A percentile compares a stretch with the other conserved stretches of the same genome.
These are phyloP conservation scores for Globisporangium emineosum DNA, from an alignment of 352 stramenopile species.

Conservation along the genomic window DNA sequence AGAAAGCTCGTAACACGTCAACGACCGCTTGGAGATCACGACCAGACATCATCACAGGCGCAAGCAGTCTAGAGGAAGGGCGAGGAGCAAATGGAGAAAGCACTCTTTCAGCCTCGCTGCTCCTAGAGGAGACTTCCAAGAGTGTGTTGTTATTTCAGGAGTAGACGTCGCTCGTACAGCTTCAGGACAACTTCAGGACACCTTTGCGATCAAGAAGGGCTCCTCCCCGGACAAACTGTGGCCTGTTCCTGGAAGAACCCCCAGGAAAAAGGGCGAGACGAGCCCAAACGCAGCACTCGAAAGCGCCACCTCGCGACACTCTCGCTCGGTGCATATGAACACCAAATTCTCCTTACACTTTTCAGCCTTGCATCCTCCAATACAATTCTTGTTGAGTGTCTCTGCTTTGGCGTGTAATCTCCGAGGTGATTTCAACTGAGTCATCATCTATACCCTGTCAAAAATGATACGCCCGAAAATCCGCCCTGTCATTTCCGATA, in stretches of 20 bases:
- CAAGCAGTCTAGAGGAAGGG: neutral
- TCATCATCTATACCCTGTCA: neutral
- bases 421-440: neutral
- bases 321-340: neutral
- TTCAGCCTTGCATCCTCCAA: too few species aligned
- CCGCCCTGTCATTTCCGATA: conserved; percentile 7
- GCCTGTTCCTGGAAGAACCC: neutral
- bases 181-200: too few species aligned
- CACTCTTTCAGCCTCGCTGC: too few species aligned
- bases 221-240: neutral
- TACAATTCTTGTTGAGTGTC: too few species aligned
- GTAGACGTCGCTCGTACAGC: too few species aligned
- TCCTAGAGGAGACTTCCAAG: too few species aligned
- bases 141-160: too few species aligned
- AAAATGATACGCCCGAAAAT: neutral
- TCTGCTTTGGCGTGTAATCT: neutral
- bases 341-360: neutral
- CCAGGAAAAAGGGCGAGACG: neutral
- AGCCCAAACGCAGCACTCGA: neutral
- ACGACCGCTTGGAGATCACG: neutral
- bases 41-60: neutral
- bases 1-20: neutral
- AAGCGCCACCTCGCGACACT: neutral
- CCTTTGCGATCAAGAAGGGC: neutral
- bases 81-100: too few species aligned